Evolutionary conservation across 257 asterid genomes (phyloP).

Genomic region (Solanum medicagineum): DNA sequence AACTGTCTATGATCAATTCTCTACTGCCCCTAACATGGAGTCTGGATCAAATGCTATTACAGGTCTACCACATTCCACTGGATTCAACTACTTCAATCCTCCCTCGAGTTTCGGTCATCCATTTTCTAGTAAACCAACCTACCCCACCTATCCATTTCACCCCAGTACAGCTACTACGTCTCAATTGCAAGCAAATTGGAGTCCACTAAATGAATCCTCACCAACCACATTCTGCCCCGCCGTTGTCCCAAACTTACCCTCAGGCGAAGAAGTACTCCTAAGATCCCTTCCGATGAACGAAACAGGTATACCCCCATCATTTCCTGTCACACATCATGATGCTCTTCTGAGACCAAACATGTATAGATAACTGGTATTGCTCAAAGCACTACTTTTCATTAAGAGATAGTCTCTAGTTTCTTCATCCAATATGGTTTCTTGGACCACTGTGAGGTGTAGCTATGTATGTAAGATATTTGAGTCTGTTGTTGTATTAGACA

Average conservation of each 20-base stretch:
- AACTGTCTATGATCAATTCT: conserved; percentile 7
- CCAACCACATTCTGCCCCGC: conserved; percentile 13
- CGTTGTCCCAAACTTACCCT: conserved; percentile 12
- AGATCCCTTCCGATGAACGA: conserved; percentile 21
- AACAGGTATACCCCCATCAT: conserved; percentile 25
- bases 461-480: background rate
- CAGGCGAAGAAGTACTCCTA: conserved; percentile 15
- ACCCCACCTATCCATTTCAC: conserved; percentile 6
- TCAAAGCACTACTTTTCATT: background rate
- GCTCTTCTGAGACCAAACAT: conserved; percentile 22
- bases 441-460: background rate
- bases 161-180: conserved; percentile 6
- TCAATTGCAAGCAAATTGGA: background rate
- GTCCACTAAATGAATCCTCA: background rate
- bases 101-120: conserved; percentile 13
- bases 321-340: conserved; percentile 19
- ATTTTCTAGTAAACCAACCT: conserved; percentile 1
- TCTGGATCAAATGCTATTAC: conserved; percentile 15
- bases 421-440: background rate
- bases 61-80: conserved; percentile 11
- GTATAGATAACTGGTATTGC: conserved; percentile 6
- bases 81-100: conserved; percentile 11
- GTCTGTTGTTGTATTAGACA: background rate
- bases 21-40: conserved; percentile 14
- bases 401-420: background rate